Percentiles rank a stretch among this genome's conserved stretches.
phyloP scores from a whole-genome alignment of 1,139 yeast species.

The Yamadazyma epiphylla region DNA sequence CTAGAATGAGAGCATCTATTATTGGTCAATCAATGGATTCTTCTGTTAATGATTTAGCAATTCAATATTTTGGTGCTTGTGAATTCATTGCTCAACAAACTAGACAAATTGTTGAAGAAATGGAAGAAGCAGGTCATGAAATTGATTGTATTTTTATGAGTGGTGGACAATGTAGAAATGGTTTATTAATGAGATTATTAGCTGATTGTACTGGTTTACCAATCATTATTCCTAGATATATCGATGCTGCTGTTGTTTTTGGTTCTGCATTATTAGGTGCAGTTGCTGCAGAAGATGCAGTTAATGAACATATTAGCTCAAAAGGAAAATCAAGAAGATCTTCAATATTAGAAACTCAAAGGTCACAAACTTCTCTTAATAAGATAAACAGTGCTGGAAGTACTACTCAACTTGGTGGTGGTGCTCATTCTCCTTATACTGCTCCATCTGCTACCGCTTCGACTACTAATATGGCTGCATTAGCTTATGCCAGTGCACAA shows the following conservation, averaged over 20 bases:
- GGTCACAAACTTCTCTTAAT: conserved; percentile 29
- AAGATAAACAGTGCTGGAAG: conserved; percentile 9
- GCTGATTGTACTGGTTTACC: conserved; percentile 94
- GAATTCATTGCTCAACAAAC: conserved; percentile 98
- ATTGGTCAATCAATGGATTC: conserved; percentile 92
- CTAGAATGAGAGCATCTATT: conserved; percentile 87
- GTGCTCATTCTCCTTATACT: conserved; percentile 64
- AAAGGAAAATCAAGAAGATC: conserved; percentile 40
- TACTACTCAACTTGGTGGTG: conserved; percentile 13
- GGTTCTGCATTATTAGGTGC: conserved; percentile 96
- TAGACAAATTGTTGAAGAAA: conserved; percentile 84
- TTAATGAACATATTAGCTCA: conserved; percentile 31
- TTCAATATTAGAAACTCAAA: conserved; percentile 28
- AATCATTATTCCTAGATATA: conserved; percentile 88
- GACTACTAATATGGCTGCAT: conserved; percentile 51
- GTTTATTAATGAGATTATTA: conserved; percentile 78
- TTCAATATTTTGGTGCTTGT: conserved; percentile 87
- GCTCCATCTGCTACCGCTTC: conserved; percentile 71
- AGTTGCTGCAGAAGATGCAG: conserved; percentile 71
- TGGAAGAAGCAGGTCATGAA: conserved; percentile 76
- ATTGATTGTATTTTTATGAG: conserved; percentile 79
- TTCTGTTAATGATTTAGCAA: conserved; percentile 77
- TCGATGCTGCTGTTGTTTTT: conserved; percentile 94
- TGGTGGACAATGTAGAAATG: conserved; percentile 96
- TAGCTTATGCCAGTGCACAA: conserved; percentile 41